Base-by-base conservation (phyloP, 1,284 basidiomycete genomes). In the Ustilago cynodontis region DNA sequence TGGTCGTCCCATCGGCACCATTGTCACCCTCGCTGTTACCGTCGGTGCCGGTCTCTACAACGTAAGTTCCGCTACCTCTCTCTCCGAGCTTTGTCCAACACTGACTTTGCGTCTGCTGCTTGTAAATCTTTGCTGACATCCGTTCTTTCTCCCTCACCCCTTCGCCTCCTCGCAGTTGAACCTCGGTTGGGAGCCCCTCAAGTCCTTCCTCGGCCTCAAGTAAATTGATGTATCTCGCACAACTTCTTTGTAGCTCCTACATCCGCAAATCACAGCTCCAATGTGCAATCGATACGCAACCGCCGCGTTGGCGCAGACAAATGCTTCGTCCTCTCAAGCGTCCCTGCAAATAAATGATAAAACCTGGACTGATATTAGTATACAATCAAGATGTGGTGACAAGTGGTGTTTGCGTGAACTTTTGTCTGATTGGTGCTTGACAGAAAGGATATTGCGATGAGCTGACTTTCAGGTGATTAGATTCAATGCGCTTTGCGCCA, bases 171-270 rank as follows among this genome's bases (percentile, higher is more conserved):
- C 74, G 33, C 71, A 82, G 80, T 58, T 85, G 56, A 77, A 75
- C 60, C 82, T 85, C 54, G 84, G 84, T 56, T 85, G 77, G 69
- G 83, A 85, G 65, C 83, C 84, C 24, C 83, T 85, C 70, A 82
- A 81, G 80, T 79, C 83, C 26, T 85, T 85, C 79, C 71, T 85
- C 31, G 82, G 82, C 52, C 58, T 84, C 76, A 82, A 85, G 77
- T 85, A 71, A 73, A 58, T 47, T 20, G 26, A 22, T 24, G 41
- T 6, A 16, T 16, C 7, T 24, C 16, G 43, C 22, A 49, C 29
- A 16, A 31, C 24, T 28, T 22, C 28, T 50, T 29, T 45, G 43
- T 41, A 41, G 26, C 53, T 39, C 13, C 53, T 39, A 41, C 6
- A 33, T 29, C 20, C 37, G 11, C 59, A 39, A 18, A 22, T n/a